These are phyloP conservation scores for Eucalyptus curtisii DNA, from an alignment of 345 rosid genomes.

Conservation along the genomic window DNA sequence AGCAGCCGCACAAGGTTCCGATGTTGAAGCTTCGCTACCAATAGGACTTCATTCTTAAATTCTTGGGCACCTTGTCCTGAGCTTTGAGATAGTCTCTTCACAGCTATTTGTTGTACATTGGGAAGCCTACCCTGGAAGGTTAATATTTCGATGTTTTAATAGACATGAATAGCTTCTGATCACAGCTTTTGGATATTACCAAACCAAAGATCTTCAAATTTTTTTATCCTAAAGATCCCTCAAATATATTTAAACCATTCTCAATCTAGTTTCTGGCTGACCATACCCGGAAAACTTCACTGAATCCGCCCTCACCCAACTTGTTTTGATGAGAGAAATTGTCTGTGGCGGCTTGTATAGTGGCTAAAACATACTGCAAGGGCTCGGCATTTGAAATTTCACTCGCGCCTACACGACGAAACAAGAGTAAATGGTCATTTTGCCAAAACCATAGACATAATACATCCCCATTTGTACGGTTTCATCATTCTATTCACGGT, in stretches of 20 bases:
- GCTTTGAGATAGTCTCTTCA: not conserved
- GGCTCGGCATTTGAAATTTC: not conserved
- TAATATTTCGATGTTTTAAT: fast-evolving
- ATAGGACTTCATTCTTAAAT: constrained; percentile 30
- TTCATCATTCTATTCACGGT: not conserved
- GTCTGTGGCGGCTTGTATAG: constrained; percentile 17
- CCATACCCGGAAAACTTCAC: not conserved
- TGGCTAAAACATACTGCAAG: not conserved
- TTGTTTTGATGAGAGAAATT: not conserved
- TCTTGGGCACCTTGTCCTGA: not conserved
- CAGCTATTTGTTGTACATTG: not conserved
- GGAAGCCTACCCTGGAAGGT: not conserved
- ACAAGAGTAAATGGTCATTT: not conserved
- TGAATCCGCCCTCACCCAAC: not conserved
- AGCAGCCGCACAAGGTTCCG: constrained; percentile 29
- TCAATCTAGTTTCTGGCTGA: constrained; percentile 16
- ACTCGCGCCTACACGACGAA: fast-evolving
- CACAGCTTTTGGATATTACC: not conserved
- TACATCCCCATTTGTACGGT: not conserved
- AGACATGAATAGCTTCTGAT: not conserved
- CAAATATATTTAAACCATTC: not conserved
- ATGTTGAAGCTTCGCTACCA: constrained; percentile 39
- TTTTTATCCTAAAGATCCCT: fast-evolving
- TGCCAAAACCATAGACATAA: not conserved
- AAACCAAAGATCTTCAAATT: not conserved